phyloP scores from a whole-genome alignment of 2,329 filamentous ascomycete genomes.

The Monilinia laxa region DNA sequence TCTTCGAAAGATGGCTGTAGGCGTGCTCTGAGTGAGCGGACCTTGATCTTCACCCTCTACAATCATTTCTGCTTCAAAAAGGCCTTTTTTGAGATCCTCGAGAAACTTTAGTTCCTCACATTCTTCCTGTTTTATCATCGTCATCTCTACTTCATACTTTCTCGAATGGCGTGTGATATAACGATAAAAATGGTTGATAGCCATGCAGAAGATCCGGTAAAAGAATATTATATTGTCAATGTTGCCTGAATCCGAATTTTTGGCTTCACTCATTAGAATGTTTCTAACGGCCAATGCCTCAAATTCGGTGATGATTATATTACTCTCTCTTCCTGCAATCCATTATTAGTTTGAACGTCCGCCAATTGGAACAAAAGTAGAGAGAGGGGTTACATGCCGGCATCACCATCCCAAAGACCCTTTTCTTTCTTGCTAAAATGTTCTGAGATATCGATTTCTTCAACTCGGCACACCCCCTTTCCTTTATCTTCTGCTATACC shows the following conservation, averaged over 20 bases:
- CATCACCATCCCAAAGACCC: neutral
- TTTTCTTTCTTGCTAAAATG: neutral
- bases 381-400: neutral
- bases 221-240: neutral
- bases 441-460: neutral
- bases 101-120: neutral
- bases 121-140: neutral
- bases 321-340: neutral
- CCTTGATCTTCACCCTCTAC: neutral
- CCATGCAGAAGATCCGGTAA: neutral
- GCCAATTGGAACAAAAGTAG: neutral
- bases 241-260: neutral
- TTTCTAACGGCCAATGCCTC: neutral
- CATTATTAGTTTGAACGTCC: neutral
- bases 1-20: neutral
- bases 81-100: neutral
- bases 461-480: neutral
- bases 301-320: neutral
- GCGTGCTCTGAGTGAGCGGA: neutral
- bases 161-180: neutral
- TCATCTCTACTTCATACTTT: neutral
- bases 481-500: neutral
- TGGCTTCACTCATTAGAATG: neutral
- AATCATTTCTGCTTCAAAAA: neutral
- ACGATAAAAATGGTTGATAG: neutral